Evolutionary conservation across 2,329 filamentous ascomycete genomes (phyloP).

Genomic region (Stromatinia cepivora): DNA sequence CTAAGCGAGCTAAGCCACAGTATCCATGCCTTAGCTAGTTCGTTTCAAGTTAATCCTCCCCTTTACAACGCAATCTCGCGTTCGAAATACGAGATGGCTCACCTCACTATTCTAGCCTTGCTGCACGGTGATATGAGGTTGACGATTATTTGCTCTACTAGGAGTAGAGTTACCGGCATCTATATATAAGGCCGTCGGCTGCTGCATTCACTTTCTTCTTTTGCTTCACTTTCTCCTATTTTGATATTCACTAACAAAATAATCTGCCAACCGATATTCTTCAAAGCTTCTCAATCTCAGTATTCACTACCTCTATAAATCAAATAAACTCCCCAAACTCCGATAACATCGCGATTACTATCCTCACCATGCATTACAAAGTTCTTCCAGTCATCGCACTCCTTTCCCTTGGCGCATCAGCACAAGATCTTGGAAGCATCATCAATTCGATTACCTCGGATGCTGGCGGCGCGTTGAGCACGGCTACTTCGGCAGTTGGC

Average conservation of each 20-base stretch:
- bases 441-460: slow-evolving; percentile 8
- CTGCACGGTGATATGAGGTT: neutral
- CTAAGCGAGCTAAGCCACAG: slow-evolving; percentile 12
- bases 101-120: neutral
- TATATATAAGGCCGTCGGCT: neutral
- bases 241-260: neutral
- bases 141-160: neutral
- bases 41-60: neutral
- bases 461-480: neutral
- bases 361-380: slow-evolving; percentile 22
- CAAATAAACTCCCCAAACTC: neutral
- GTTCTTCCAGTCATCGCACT: slow-evolving; percentile 18
- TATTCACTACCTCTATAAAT: neutral
- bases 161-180: neutral
- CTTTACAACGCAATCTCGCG: neutral
- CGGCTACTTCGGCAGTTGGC: neutral
- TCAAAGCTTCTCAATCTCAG: neutral
- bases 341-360: neutral
- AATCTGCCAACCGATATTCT: neutral
- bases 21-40: neutral
- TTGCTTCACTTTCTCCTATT: neutral
- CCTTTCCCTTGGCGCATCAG: slow-evolving; percentile 4
- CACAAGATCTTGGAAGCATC: slow-evolving; percentile 6
- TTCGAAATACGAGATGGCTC: slow-evolving; percentile 3
- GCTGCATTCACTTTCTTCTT: neutral